Conservation (phyloP, 1,284 basidiomycete species). For the Meripilus lineatus region DNA sequence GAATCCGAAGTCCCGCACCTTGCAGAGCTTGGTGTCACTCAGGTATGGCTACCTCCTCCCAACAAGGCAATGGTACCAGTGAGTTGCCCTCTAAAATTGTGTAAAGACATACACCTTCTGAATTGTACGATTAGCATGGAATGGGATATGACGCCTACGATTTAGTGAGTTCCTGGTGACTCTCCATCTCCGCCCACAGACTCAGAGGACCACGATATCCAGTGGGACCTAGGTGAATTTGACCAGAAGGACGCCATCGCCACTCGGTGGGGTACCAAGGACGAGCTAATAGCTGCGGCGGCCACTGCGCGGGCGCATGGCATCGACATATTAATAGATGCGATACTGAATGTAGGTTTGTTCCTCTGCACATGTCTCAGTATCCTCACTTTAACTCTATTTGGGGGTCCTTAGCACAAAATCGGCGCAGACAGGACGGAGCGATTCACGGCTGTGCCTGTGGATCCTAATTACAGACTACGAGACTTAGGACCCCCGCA, state of each 20-base stretch:
- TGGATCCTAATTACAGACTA: slow-evolving; percentile 62
- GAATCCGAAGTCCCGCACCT: slow-evolving; percentile 67
- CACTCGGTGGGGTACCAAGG: slow-evolving; percentile 91
- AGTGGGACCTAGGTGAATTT: slow-evolving; percentile 95
- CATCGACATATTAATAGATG: slow-evolving; percentile 70
- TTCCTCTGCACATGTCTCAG: neutral
- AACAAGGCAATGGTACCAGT: slow-evolving; percentile 69
- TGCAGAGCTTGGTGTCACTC: slow-evolving; percentile 78
- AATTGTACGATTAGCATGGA: slow-evolving; percentile 46
- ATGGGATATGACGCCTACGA: slow-evolving; percentile 82
- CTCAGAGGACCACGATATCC: neutral
- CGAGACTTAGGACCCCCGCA: slow-evolving; percentile 53
- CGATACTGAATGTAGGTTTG: slow-evolving; percentile 71
- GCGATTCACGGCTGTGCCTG: slow-evolving; percentile 69
- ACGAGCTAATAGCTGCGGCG: slow-evolving; percentile 73
- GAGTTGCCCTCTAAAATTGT: slow-evolving; percentile 14
- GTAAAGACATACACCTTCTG: slow-evolving; percentile 10
- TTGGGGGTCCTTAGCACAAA: slow-evolving; percentile 62
- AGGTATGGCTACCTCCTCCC: slow-evolving; percentile 75
- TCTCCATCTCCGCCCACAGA: neutral
- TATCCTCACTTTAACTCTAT: slow-evolving; percentile 6
- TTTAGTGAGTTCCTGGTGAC: slow-evolving; percentile 41
- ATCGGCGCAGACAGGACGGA: slow-evolving; percentile 82
- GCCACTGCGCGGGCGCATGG: slow-evolving; percentile 49
- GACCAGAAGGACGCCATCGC: slow-evolving; percentile 74